Conservation (phyloP, 441 rosid genomes). For the Populus hybrid region DNA sequence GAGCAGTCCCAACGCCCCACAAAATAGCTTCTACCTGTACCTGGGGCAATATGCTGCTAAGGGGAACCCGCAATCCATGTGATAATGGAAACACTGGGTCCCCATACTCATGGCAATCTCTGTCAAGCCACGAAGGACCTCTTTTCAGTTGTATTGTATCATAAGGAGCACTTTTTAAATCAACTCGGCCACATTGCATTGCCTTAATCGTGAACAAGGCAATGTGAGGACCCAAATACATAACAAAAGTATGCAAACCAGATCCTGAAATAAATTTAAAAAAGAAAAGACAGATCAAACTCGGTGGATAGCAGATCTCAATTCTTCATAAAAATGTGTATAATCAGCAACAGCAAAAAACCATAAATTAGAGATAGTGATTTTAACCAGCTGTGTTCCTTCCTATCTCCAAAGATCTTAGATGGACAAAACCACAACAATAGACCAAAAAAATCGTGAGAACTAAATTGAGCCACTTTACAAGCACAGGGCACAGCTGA, state of each 20-base stretch:
- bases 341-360: no score
- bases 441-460: not conserved
- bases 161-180: constrained; percentile 81
- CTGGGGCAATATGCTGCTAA: constrained; percentile 77
- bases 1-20: constrained; percentile 97
- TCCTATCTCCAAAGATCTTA: not conserved
- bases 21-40: constrained; percentile 80
- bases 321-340: not conserved
- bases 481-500: not conserved
- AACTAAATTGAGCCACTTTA: not conserved
- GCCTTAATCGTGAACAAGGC: constrained; percentile 91
- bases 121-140: constrained; percentile 90
- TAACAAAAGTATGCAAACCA: constrained; percentile 97
- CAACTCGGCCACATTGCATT: constrained; percentile 91
- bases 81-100: constrained; percentile 55
- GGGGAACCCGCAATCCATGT: constrained; percentile 71
- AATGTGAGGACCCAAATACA: constrained; percentile 96
- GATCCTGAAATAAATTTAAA: constrained; percentile 55
- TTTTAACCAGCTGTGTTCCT: not conserved
- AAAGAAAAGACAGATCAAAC: not conserved
- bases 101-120: constrained; percentile 83
- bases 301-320: not conserved
- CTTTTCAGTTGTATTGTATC: constrained; percentile 91
- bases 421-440: not conserved
- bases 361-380: not conserved